Evolutionary conservation across 257 asterid genomes (phyloP), one percentile per base, ranked within the genome.

Genomic region (Plantago elongata): DNA sequence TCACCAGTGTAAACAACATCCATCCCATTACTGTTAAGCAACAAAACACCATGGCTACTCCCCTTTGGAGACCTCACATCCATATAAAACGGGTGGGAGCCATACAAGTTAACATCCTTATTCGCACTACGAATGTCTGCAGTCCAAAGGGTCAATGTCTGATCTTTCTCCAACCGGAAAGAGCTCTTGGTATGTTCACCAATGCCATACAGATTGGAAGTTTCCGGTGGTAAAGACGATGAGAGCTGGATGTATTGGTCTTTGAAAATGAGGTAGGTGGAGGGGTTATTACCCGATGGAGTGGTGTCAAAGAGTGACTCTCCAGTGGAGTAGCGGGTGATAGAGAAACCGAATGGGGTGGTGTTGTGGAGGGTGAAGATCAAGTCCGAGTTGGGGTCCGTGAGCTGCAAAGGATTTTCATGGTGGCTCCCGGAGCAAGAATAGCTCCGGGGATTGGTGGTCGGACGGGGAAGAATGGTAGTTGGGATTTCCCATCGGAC

Each of bases 11-110:
- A 91, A 22, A 73, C 83, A 63, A 84, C 75, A 60, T 91, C 95
- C 98, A 91, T 88, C 14, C 94, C 98, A 15, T 91, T 91, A 57
- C 95, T 91, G 58, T 80, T 91, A 15, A 91, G 72, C 76, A 88
- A 74, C 78, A 91, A 44, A 10, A 84, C 94, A 40, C 98, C 98
- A 57, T 88, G 96, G 16, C 84, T 71, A 13, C 48, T 54, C 57
- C 96, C 98, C 14, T 67, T 69, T 0, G 92, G 91, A 63, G 86
- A 69, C 15, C 94, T 71, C 7, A 90, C 83, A 57, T 90, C 97
- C 90, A 91, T 72, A 68, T 92, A 84, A 62, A 92, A 92, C 4
- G 98, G 98, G 70, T 89, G 98, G 3, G 94, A 83, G 0, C 98
- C 98, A 45, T 92, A 89, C 67, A 92, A 63, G 44, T 92, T 92